Evolutionary conservation across 2,329 filamentous ascomycete species (phyloP), one percentile per base, ranked within the genome.

Genomic region (Pseudopithomyces chartarum): DNA sequence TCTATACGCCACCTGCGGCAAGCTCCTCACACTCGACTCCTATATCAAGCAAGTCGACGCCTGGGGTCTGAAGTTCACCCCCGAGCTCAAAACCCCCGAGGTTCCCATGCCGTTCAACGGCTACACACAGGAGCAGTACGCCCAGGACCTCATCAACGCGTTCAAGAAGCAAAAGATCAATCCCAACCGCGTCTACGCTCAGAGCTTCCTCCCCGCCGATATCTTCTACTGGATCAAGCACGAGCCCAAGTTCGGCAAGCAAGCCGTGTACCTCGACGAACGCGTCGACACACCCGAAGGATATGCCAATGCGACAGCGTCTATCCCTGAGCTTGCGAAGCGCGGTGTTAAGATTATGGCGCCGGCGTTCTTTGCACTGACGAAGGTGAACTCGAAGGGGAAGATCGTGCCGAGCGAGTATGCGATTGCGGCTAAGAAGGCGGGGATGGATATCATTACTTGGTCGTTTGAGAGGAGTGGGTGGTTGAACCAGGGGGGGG

Each of bases 401-500:
- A 80, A 81, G 61, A 86, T 90, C 39, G 80, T 88, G 6, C 85
- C 88, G 4, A 88, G 84, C 43, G 77, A 76, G 38, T 91, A 91
- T 63, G 88, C 88, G 4, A 77, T 75, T 43, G 80, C 80, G 46
- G 87, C 86, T 19, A 86, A 85, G 68, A 77, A 82, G 61, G 81
- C 86, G 6, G 86, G 85, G 0, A 76, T 91, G 42, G 81, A 87
- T 47, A 85, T 91, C 57, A 82, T 90, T 40, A 83, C 87, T 0
- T 91, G 88, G 88, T 85, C 82, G 7, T 81, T 90, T 44, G 89
- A 91, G 75, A 82, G 88, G 29, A 87, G 84, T 0, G 85, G 85
- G 0, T 86, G 85, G 55, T 72, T 89, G 52, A 79, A 79, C 19
- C 79, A 83, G 22, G 82, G 81, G 2, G 73, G 73, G 0, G 72